Evolutionary conservation across 129 eudicot species (phyloP), one percentile per base, ranked within the genome.

Genomic region (Artemisia annua): DNA sequence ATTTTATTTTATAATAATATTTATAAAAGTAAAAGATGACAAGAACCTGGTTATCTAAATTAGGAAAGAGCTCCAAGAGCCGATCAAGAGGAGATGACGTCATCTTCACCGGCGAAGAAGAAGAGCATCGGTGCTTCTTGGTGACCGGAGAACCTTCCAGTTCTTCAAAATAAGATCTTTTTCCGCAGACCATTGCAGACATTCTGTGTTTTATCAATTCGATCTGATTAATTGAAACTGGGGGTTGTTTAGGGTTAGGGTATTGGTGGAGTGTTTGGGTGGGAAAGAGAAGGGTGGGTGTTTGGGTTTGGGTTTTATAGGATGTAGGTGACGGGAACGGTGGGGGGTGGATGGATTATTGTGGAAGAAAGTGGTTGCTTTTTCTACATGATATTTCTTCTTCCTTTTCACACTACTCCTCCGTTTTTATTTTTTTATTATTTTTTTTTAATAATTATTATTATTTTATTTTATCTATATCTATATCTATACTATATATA

Each of bases 101-200:
- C 11, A 39, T 1, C 46, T 39, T 39, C 2, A 75, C 84, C 53
- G 94, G 94, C 54, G 91, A 84, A 35, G 76, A 28, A 12, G 87
- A 74, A 8, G 89, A 82, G 66, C 86, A 77, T 3, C 97, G 87
- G 57, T 72, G 81, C 83, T 75, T 87, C 84, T 90, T 90, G 48
- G 88, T 28, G 46, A 72, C 87, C 7, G 90, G 88, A 75, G 96
- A 84, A 9, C 78, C 26, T 60, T 93, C 83, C 17, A 79, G 58
- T 16, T 87, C 89, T 52, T 92, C 97, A 67, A 85, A 88, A 82
- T 78, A 88, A 53, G 90, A 75, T 88, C 95, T 78, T 80, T 88
- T 88, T 50, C 95, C 95, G 15, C 90, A 88, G 73, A 88, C 90
- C 22, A 85, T 76, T 46, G 95, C 90, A 75, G 95, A 88, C 95